phyloP scores from a whole-genome alignment of 768 basidiomycete genomes.

The Cubamyces lactineus region DNA sequence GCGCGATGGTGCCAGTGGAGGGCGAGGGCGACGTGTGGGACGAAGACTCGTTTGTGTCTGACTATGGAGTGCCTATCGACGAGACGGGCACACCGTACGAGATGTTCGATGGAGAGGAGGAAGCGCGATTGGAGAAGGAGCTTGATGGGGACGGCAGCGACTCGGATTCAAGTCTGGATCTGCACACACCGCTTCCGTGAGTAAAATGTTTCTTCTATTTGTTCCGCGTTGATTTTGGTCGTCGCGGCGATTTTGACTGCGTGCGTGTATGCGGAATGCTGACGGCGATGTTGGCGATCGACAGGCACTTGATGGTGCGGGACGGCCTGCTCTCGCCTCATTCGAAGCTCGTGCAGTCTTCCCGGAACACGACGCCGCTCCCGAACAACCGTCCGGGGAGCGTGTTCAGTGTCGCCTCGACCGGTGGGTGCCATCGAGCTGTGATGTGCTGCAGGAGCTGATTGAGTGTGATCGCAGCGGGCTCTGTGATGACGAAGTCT shows the following conservation, averaged over 20 bases:
- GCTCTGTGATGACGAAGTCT: slow-evolving; percentile 38
- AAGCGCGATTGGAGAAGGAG: slow-evolving; percentile 32
- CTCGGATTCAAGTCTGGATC: slow-evolving; percentile 41
- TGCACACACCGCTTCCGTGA: slow-evolving; percentile 45
- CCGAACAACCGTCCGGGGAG: slow-evolving; percentile 30
- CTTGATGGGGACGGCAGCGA: slow-evolving; percentile 36
- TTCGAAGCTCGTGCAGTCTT: slow-evolving; percentile 41
- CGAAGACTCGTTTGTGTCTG: slow-evolving; percentile 33
- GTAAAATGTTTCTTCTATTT: slow-evolving; percentile 20
- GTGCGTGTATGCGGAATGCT: not conserved
- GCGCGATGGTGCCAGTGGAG: slow-evolving; percentile 18
- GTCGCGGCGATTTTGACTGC: too few relatives aligned
- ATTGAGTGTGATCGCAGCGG: slow-evolving; percentile 4
- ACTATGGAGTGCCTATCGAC: slow-evolving; percentile 36
- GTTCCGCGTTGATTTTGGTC: not conserved
- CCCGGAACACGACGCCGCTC: slow-evolving; percentile 23
- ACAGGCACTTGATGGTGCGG: slow-evolving; percentile 43
- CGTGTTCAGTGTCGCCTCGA: slow-evolving; percentile 33
- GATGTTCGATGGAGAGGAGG: slow-evolving; percentile 31
- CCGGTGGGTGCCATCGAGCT: slow-evolving; percentile 25
- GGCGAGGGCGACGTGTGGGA: slow-evolving; percentile 27
- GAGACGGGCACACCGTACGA: slow-evolving; percentile 29
- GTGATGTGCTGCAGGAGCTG: not conserved
- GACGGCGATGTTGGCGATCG: not conserved
- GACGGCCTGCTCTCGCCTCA: slow-evolving; percentile 44